Conservation (phyloP, 805 yeast genomes). For the Wickerhamomyces kurtzmanii region DNA sequence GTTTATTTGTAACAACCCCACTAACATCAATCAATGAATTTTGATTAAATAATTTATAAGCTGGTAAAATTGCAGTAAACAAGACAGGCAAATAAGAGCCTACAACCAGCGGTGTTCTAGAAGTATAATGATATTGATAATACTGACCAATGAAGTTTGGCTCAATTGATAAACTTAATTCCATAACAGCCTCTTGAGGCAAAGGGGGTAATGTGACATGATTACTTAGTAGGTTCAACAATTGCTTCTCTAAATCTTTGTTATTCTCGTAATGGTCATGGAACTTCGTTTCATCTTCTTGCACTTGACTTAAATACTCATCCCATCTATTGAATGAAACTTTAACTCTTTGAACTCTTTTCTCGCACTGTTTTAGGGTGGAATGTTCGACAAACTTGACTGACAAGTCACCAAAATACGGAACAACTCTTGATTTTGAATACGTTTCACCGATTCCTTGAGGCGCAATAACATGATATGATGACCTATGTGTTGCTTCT, state of each 20-base stretch:
- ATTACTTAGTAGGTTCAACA: conserved; percentile 35
- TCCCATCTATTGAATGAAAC: conserved; percentile 80
- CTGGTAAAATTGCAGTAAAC: conserved; percentile 47
- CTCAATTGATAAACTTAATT: conserved; percentile 52
- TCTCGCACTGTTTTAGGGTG: conserved; percentile 47
- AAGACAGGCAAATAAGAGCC: conserved; percentile 60
- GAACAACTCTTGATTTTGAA: conserved; percentile 70
- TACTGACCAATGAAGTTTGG: conserved; percentile 42
- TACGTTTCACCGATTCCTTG: conserved; percentile 76
- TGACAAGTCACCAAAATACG: conserved; percentile 82
- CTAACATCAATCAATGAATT: conserved; percentile 44
- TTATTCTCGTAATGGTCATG: conserved; percentile 12
- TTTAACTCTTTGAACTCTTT: conserved; percentile 55
- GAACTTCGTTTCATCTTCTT: conserved; percentile 25
- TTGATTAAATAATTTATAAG: conserved; percentile 47
- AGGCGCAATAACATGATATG: conserved; percentile 73
- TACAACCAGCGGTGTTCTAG: conserved; percentile 45
- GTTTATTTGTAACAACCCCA: conserved; percentile 20
- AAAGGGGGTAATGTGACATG: conserved; percentile 31
- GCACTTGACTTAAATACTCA: conserved; percentile 45
- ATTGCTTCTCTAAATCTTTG: conserved; percentile 23
- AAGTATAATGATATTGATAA: conserved; percentile 28
- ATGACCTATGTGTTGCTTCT: conserved; percentile 45
- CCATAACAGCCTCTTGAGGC: conserved; percentile 47
- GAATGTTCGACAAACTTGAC: conserved; percentile 28